These are phyloP conservation scores for Heliocybe sulcata DNA, from an alignment of 1,284 basidiomycete genomes.

Conservation along the genomic window DNA sequence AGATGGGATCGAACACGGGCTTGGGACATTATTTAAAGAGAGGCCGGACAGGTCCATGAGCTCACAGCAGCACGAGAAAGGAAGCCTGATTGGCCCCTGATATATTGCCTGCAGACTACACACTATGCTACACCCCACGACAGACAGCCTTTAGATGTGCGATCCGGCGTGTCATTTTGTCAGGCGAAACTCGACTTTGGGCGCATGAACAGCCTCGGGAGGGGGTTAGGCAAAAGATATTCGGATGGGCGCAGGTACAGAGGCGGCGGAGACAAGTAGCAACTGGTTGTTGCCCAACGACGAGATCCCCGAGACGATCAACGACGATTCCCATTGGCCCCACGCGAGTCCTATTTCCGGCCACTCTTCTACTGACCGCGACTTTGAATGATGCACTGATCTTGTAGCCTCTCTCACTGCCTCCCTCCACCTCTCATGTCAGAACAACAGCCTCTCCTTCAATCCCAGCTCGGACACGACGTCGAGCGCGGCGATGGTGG, in stretches of 20 bases:
- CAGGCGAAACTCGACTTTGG: not conserved
- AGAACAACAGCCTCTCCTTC: slow-evolving; percentile 52
- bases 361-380: not conserved
- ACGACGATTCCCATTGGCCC: not conserved
- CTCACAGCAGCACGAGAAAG: not conserved
- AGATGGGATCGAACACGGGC: not conserved
- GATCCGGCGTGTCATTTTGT: no score
- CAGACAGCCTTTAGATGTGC: not conserved
- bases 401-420: not conserved
- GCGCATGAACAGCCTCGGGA: not conserved
- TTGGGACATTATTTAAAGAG: not conserved
- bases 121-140: not conserved
- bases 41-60: not conserved
- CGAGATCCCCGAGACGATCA: not conserved
- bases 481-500: slow-evolving; percentile 10
- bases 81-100: not conserved
- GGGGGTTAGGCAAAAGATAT: not conserved
- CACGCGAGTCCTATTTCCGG: not conserved
- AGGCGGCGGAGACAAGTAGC: not conserved
- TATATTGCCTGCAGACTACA: not conserved
- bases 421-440: slow-evolving; percentile 20
- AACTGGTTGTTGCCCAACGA: not conserved
- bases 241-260: not conserved
- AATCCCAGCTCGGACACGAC: slow-evolving; percentile 18
- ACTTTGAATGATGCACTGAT: not conserved